Evolutionary conservation across 192 early-diverging fungal species (phyloP), one percentile per base, ranked within the genome.

Genomic region (Umbelopsis isabellina): DNA sequence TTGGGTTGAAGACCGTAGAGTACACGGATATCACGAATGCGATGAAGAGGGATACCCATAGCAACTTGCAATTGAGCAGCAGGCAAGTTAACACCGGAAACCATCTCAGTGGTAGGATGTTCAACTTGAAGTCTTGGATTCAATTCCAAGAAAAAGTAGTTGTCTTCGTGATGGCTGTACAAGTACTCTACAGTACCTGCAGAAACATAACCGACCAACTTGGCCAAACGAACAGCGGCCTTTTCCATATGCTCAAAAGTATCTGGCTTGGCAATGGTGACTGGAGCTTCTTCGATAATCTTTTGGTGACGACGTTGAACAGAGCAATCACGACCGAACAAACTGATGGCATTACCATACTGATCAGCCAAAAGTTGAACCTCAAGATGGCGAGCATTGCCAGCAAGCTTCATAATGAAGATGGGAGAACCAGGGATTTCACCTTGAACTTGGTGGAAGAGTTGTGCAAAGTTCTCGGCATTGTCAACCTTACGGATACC

Each of bases 81-180:
- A 23, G 97, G 97, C 68, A 99, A 85, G 73, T 99, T 97, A 72
- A 97, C 97, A 64, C 97, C 96, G 18, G 95, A 96, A 35, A 98
- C 97, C 91, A 99, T 99, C 78, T 99, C 97, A 7, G 97, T 97
- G 9, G 96, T 98, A 49, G 97, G 97, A 83, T 99, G 97, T 84
- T 99, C 97, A 22, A 99, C 97, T 84, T 99, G 97, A 75, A 99
- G 82, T 77, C 97, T 88, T 61, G 97, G 97, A 83, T 99, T 99
- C 49, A 99, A 84, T 83, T 99, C 97, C 46, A 99, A 80, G 82
- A 99, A 99, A 84, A 91, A 96, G 83, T 92, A 97, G 75, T 92
- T 86, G 67, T 93, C 88, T 50, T 91, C 90, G 0, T 86, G 86
- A n/a, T 92, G 91, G 58, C 91, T 91, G 82, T 97, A 98, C 35